A percentile compares a stretch with the other conserved stretches of the same genome.
These are phyloP conservation scores for Claviceps sorghi DNA, from an alignment of 2,329 filamentous ascomycete species.

Conservation along the genomic window DNA sequence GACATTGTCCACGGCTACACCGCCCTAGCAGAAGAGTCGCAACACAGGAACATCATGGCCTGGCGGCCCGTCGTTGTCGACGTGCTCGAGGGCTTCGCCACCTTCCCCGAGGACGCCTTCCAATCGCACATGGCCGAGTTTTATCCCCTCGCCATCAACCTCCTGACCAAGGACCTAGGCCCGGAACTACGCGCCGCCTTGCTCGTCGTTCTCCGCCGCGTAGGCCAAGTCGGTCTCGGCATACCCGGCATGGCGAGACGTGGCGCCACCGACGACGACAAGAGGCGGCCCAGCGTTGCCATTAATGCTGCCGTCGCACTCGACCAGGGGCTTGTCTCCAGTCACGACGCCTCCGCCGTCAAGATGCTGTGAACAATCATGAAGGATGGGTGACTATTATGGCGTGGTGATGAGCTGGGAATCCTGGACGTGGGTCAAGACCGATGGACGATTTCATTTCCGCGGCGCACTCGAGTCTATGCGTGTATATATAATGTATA, in stretches of 20 bases:
- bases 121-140: conserved; percentile 66
- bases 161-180: conserved; percentile 70
- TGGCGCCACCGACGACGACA: not conserved
- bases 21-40: conserved; percentile 81
- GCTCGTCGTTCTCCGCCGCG: conserved; percentile 60
- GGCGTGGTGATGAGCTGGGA: too few species aligned
- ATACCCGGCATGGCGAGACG: conserved; percentile 32
- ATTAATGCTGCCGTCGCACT: conserved; percentile 15
- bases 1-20: conserved; percentile 85
- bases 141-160: conserved; percentile 71
- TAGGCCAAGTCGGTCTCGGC: conserved; percentile 62
- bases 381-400: too few species aligned
- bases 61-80: conserved; percentile 97
- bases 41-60: conserved; percentile 90
- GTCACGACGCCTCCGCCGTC: conserved; percentile 20
- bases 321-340: conserved; percentile 10
- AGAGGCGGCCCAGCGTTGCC: conserved; percentile 26
- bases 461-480: too few species aligned
- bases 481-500: too few species aligned
- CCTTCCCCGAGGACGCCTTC: conserved; percentile 70
- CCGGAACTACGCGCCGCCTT: conserved; percentile 65
- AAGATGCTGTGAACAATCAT: conserved; percentile 19
- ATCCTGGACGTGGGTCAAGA: too few species aligned
- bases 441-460: too few species aligned
- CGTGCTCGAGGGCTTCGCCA: conserved; percentile 82